Conservation (phyloP, 306 rosid genomes). For the Fagus crenata region DNA sequence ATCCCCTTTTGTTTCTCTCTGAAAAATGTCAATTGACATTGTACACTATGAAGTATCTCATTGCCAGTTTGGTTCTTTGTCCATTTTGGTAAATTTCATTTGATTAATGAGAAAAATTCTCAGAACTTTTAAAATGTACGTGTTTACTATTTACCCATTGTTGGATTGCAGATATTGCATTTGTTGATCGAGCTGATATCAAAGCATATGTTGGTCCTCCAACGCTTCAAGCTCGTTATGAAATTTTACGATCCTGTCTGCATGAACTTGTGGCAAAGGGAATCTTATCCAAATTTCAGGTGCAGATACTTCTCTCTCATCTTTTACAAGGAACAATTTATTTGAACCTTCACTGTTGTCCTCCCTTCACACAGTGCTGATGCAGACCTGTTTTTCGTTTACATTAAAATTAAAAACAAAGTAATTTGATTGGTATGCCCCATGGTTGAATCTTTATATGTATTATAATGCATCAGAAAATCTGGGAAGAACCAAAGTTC, state of each 20-base stretch:
- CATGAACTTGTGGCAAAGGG: too few species aligned
- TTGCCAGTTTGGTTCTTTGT: not conserved
- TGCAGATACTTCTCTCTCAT: too few species aligned
- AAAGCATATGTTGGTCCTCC: slow-evolving; percentile 99
- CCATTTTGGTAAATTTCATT: not conserved
- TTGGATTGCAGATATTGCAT: slow-evolving; percentile 77
- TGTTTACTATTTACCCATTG: slow-evolving; percentile 19
- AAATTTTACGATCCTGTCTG: slow-evolving; percentile 79
- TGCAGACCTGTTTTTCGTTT: too few species aligned
- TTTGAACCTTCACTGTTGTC: too few species aligned
- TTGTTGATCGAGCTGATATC: slow-evolving; percentile 97
- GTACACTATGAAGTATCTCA: not conserved
- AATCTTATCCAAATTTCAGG: too few species aligned
- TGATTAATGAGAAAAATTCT: not conserved
- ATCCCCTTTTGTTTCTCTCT: not conserved
- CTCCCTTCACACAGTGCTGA: too few species aligned
- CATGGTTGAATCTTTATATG: too few species aligned
- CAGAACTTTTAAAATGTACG: not conserved
- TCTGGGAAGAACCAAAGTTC: too few species aligned
- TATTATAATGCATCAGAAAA: too few species aligned
- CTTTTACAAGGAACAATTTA: too few species aligned
- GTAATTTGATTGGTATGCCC: too few species aligned
- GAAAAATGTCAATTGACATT: not conserved
- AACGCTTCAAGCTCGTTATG: slow-evolving; percentile 90
- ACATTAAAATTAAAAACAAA: too few species aligned